A percentile compares a stretch with the other conserved stretches of the same genome.
phyloP scores from a whole-genome alignment of 371 early-diverging fungal species.

The Mucor indicus region DNA sequence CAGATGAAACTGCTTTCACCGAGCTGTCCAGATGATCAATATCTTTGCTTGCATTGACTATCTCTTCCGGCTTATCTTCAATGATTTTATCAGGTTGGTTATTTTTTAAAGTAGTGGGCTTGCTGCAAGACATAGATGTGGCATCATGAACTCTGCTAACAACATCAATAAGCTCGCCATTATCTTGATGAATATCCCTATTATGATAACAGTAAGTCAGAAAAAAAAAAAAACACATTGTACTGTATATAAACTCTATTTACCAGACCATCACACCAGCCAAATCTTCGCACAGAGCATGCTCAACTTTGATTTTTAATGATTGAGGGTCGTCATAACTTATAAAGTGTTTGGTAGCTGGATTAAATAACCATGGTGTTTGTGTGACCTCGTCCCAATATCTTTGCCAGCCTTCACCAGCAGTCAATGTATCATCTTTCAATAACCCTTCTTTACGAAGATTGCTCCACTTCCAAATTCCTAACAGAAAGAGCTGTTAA shows the following conservation, averaged over 20 bases:
- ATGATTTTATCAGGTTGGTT: not conserved
- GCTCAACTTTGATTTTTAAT: constrained; percentile 54
- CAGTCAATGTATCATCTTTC: constrained; percentile 28
- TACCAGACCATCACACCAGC: constrained; percentile 71
- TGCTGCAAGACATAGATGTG: not conserved
- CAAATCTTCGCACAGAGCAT: constrained; percentile 46
- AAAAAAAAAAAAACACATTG: not conserved
- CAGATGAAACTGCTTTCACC: too few species aligned
- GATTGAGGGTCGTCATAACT: constrained; percentile 68
- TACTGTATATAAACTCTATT: constrained; percentile 6
- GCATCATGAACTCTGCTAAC: constrained; percentile 33
- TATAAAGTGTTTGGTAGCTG: constrained; percentile 48
- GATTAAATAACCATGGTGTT: constrained; percentile 75
- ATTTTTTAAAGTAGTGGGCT: not conserved
- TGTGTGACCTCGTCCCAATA: constrained; percentile 61
- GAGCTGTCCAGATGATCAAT: too few species aligned
- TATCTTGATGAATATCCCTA: constrained; percentile 54
- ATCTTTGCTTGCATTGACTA: too few species aligned
- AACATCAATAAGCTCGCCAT: constrained; percentile 50
- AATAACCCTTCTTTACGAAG: constrained; percentile 54
- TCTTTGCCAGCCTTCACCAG: constrained; percentile 52
- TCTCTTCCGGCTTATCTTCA: too few species aligned
- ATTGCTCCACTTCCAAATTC: constrained; percentile 65
- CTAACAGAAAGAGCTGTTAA: too few species aligned
- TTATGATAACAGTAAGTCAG: too few species aligned